Evolutionary conservation across 2,329 filamentous ascomycete species (phyloP), one percentile per base, ranked within the genome.

Genomic region (Exophiala mesophila): DNA sequence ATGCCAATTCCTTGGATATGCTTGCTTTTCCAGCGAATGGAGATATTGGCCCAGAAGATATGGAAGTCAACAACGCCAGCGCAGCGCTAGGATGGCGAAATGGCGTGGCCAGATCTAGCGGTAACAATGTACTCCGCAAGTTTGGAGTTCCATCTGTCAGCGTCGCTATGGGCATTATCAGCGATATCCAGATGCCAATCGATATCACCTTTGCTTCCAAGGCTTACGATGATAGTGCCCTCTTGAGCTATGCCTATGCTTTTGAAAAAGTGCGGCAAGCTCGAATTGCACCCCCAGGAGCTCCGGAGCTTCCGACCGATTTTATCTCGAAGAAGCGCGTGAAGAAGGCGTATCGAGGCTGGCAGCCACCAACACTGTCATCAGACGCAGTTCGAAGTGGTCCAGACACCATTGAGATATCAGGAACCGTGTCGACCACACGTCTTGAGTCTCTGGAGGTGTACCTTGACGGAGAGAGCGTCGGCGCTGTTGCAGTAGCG

Each of bases 41-140:
- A 1, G 73, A 76, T 44, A 66, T 75, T 0, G 71, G 67, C 0
- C 54, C 57, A 2, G 67, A 70, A 9, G 63, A 76, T 53, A 54
- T 70, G 0, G 73, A 76, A 50, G 49, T 52, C 1, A 57, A 57
- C 29, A 38, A 53, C 10, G 45, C 51, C 10, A 47, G 46, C 12
- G 48, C 63, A 29, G 46, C 50, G 7, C 57, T 68, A 32, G 66
- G 64, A n/a, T 57, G 66, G 18, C 62, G 61, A 21, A 71, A 76
- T 29, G 73, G 74, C 0, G 64, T 75, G 5, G 65, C 65, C 31
- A 76, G 73, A 41, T 67, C 64, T 1, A 72, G 76, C 34, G 72
- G 72, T 3, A 73, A 73, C 38, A 45, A 49, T 17, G 53, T 52
- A 2, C 46, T 59, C 15, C 47, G 54, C 6, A 53, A 57, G 31